Base-by-base conservation (phyloP, 768 basidiomycete genomes). In the Fistulinella prunicolor region DNA sequence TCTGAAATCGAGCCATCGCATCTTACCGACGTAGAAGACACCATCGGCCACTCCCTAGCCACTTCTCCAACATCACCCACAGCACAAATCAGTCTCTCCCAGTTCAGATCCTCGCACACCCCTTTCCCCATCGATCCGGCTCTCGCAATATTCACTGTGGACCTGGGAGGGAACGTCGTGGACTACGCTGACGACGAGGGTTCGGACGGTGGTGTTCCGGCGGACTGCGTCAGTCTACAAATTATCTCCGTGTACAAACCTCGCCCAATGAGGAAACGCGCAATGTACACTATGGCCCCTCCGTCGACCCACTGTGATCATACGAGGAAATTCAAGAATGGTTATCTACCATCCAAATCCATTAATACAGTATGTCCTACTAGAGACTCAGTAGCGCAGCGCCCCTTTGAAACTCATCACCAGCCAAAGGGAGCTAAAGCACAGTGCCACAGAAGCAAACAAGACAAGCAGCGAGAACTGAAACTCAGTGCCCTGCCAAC, bases 161-260 rank as follows among this genome's bases (percentile, higher is more conserved):
- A 82, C 58, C 52, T 67, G 4, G 71, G 68, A 44, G 54, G 58
- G 9, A 77, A 77, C n/a, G 54, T 56, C 0, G 48, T 65, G 13
- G 57, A 68, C 40, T 63, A 68, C 3, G 60, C 47, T 50, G 69
- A 51, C 63, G 67, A 51, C 52, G 48, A 59, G 29, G 37, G 46
- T n/a, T 45, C 29, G 28, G 49, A 56, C 28, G 47, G 52, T 7
- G 37, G 38, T 19, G 22, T n/a, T 9, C 4, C n/a, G 13, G 14
- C 22, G 9, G 46, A 53, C 29, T 21, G 42, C 16, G 65, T 83
- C 44, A 80, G 81, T 60, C 75, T 90, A 47, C 83, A 85, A 58
- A 86, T 89, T 40, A 69, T 78, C 3, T 74, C 81, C 3, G 87
- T 89, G 9, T 87, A 80, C 70, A 88, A 89, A 56, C 86, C 86